Conservation (phyloP, 495 filamentous ascomycete species). For the Penicillium fimorum region DNA sequence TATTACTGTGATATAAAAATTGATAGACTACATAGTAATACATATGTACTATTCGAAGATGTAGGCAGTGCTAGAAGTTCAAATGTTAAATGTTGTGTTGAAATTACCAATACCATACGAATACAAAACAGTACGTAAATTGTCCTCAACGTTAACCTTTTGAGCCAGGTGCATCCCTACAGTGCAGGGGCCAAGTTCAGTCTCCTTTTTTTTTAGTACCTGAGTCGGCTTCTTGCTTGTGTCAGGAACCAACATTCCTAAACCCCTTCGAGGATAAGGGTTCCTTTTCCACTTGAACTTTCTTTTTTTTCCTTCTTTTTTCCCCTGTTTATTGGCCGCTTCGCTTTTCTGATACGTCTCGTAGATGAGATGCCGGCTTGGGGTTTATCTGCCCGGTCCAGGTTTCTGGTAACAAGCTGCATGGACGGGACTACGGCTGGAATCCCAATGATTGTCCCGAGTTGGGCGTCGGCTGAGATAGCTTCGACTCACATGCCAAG, state of each 20-base stretch:
- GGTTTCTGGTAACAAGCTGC: constrained; percentile 2
- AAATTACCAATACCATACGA: neutral
- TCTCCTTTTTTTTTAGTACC: neutral
- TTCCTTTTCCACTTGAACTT: constrained; percentile 1
- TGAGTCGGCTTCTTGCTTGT: constrained; percentile 7
- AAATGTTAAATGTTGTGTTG: neutral
- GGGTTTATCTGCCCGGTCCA: constrained; percentile 4
- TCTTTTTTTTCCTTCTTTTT: neutral
- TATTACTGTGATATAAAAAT: too few species aligned
- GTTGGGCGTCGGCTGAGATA: constrained; percentile 23
- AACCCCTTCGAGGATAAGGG: neutral
- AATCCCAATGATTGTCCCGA: constrained; percentile 26
- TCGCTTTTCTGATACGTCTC: neutral
- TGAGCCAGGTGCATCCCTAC: constrained; percentile 15
- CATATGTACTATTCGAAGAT: too few species aligned
- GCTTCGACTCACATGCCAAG: constrained; percentile 28
- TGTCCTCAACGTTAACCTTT: constrained; percentile 14
- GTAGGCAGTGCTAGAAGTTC: too few species aligned
- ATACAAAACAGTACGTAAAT: neutral
- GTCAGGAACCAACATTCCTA: constrained; percentile 9
- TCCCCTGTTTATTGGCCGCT: neutral
- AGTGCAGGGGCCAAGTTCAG: constrained; percentile 12
- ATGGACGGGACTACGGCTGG: constrained; percentile 12
- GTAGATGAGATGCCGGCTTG: constrained; percentile 1
- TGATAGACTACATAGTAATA: too few species aligned